Evolutionary conservation across 106 monocot species (phyloP), one percentile per base, ranked within the genome.

Genomic region (Ottelia alismoides): DNA sequence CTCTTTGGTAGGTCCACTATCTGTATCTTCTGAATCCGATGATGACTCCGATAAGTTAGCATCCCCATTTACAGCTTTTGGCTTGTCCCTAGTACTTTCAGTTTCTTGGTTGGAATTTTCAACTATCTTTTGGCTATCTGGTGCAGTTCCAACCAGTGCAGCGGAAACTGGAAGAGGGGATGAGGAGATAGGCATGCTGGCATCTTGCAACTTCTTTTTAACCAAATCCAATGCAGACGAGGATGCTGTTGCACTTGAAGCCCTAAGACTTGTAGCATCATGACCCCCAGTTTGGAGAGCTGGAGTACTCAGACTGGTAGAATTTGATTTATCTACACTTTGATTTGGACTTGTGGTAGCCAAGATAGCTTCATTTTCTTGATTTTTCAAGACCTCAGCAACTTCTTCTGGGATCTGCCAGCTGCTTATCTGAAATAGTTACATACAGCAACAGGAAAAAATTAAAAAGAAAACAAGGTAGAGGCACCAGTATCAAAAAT

Each of bases 131-230:
- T 72, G 75, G 40, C 72, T 77, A 68, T 72, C 74, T 49, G 63
- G 57, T 52, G 88, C 78, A 50, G 74, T 64, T 30, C 58, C 62
- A 62, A 23, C 30, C 61, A 77, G 27, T 4, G 20, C 52, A 20
- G 69, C 59, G 44, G 72, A 45, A 66, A 64, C 43, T 31, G 69
- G 65, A 53, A 64, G 45, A 56, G 78, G 75, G 31, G 82, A 73
- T 1, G 78, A 57, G 2, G 65, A 59, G n/a, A 28, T 56, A 9
- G 84, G 77, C 47, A 70, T 47, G 45, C 80, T 70, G 61, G 80
- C 73, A 72, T 96, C 96, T 32, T 96, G 96, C 61, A 96, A 66
- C 64, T 96, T 96, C 81, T 85, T 96, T 61, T 96, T 96, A 45
- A 96, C 74, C 66, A 88, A 69, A 74, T 96, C 88, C 56, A 96